Base-by-base conservation (phyloP, 2,329 filamentous ascomycete genomes). In the Aspergillus vadensis region DNA sequence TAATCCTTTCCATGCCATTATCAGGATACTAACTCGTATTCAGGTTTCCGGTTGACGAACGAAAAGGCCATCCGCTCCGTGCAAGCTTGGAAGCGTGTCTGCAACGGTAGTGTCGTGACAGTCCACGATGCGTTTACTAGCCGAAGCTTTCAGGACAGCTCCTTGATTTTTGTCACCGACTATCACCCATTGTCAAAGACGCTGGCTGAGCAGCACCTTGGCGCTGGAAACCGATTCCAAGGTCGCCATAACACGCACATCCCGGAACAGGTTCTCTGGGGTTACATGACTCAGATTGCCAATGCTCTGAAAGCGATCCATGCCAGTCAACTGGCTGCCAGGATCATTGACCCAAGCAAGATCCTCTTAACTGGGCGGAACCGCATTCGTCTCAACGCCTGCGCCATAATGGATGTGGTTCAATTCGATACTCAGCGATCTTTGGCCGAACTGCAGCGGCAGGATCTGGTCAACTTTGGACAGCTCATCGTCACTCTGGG, bases 101-200 rank as follows among this genome's bases (percentile, higher is more conserved):
- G 86, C 71, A 94, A 89, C 70, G 90, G 88, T 59, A 91, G 87
- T 65, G 86, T 98, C 19, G 94, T 98, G 30, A 90, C 89, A 0
- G 86, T 96, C 8, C 88, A 96, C 70, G 92, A 97, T 76, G 92
- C 91, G 0, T 99, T 99, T 71, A 99, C 95, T 0, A 96, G 92
- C 12, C 84, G 92, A 63, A 91, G 90, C 25, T 99, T 99, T 75
- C 91, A 92, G 58, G 95, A 98, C 74, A 96, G 91, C 76, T 98
- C 95, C 3, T 84, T 99, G 57, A 90, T 99, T 52, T 90, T 99
- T 70, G 92, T 96, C 23, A 95, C 92, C 63, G 92, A 96, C 74
- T 99, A 97, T 72, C 91, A 95, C 70, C 94, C 95, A 1, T 83
- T 95, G 19, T 91, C 94, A 2, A 96, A 95, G 76, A 97, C 94